Evolutionary conservation across 2,329 filamentous ascomycete genomes (phyloP).

Genomic region (Fusarium pseudocircinatum): DNA sequence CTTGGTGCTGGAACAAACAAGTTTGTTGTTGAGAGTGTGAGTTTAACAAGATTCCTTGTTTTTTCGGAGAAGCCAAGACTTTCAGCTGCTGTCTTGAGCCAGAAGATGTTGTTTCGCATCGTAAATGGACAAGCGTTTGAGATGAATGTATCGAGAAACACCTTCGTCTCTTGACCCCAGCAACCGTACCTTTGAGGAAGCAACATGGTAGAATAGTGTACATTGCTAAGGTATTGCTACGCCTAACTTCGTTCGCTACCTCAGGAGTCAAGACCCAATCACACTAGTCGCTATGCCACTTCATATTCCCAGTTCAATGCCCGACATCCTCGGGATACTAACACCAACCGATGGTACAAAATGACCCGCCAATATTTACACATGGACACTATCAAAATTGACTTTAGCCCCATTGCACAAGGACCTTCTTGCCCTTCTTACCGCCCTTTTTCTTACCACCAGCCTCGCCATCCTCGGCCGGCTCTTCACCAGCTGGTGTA

Average conservation of each 20-base stretch:
- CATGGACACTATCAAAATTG: neutral
- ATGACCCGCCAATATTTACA: neutral
- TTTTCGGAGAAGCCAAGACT: neutral
- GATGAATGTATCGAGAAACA: neutral
- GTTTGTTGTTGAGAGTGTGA: neutral
- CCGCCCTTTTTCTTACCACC: constrained; percentile 63
- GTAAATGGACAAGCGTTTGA: no score
- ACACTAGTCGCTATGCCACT: neutral
- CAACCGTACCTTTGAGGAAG: neutral
- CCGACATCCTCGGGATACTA: neutral
- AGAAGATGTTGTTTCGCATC: neutral
- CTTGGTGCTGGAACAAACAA: neutral
- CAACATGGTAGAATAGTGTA: neutral
- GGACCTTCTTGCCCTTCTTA: constrained; percentile 69
- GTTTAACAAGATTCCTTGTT: neutral
- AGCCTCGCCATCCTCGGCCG: constrained; percentile 42
- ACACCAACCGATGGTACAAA: neutral
- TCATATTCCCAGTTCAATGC: neutral
- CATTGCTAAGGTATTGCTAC: neutral
- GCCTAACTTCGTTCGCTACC: neutral
- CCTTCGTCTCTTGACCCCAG: neutral
- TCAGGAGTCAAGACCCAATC: neutral
- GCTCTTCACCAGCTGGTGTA: constrained; percentile 42
- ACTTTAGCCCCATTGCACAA: constrained; percentile 67
- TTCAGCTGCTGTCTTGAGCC: neutral